Evolutionary conservation across 768 basidiomycete species (phyloP).

Genomic region (Xerocomellus intermedius): DNA sequence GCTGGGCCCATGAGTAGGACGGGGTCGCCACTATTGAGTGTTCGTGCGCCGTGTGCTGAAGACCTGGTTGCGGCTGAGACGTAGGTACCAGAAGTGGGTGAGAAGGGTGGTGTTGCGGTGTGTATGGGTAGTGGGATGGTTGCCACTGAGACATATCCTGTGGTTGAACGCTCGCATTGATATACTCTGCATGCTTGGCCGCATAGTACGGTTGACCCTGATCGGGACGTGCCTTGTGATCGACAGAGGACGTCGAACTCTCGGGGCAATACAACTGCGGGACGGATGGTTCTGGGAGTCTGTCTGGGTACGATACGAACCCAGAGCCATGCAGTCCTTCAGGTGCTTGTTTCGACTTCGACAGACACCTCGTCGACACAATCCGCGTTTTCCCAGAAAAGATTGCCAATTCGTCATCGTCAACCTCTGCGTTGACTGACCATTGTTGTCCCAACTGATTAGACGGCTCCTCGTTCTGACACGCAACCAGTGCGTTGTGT

Average conservation of each 20-base stretch:
- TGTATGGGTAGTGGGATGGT: slow-evolving; percentile 30
- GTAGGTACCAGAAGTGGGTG: slow-evolving; percentile 3
- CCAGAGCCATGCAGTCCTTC: slow-evolving; percentile 9
- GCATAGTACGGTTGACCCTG: slow-evolving; percentile 13
- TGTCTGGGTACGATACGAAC: neutral
- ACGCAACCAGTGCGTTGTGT: slow-evolving; percentile 48
- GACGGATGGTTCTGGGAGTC: slow-evolving; percentile 2
- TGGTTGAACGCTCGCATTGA: slow-evolving; percentile 3
- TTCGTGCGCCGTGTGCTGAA: slow-evolving; percentile 21
- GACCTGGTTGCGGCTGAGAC: neutral
- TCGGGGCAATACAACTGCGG: slow-evolving; percentile 17
- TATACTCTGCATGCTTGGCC: slow-evolving; percentile 6
- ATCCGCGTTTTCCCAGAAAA: slow-evolving; percentile 68
- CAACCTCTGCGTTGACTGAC: slow-evolving; percentile 52
- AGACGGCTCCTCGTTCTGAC: slow-evolving; percentile 35
- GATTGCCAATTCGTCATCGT: slow-evolving; percentile 63
- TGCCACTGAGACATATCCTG: slow-evolving; percentile 24
- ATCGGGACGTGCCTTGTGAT: slow-evolving; percentile 17
- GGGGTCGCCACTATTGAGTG: slow-evolving; percentile 12
- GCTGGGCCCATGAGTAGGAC: slow-evolving; percentile 17
- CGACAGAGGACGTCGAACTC: slow-evolving; percentile 9
- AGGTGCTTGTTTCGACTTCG: slow-evolving; percentile 13
- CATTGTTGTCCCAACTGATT: slow-evolving; percentile 40
- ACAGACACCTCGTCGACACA: slow-evolving; percentile 46
- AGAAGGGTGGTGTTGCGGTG: slow-evolving; percentile 15